Evolutionary conservation across 2,329 filamentous ascomycete genomes (phyloP).

Genomic region (Diplodia intermedia): DNA sequence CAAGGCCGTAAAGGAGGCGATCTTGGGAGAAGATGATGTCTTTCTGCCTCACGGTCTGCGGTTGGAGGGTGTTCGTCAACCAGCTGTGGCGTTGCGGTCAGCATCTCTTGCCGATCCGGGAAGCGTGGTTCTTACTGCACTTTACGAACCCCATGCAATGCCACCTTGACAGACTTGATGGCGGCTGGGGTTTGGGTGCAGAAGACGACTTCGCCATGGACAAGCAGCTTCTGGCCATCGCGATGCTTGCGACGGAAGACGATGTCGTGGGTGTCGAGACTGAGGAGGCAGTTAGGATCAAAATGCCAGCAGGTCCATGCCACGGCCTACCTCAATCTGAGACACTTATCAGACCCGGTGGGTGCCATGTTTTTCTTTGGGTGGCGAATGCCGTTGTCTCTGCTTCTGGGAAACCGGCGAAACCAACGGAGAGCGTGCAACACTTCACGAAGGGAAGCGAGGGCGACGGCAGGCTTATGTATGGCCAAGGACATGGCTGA

Average conservation of each 20-base stretch:
- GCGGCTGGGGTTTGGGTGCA: not conserved
- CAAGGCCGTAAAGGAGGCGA: not conserved
- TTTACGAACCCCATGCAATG: not conserved
- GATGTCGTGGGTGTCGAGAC: not conserved
- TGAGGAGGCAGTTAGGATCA: not conserved
- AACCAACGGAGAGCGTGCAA: not conserved
- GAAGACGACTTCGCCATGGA: not conserved
- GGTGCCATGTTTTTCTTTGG: not conserved
- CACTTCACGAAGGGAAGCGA: not conserved
- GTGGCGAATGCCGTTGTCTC: not conserved
- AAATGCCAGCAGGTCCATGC: not conserved
- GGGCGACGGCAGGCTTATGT: not conserved
- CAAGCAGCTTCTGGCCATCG: not conserved
- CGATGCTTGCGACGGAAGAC: conserved; percentile 4
- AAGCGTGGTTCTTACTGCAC: not conserved
- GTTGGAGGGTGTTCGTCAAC: not conserved
- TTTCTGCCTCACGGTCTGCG: not conserved
- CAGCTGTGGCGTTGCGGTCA: conserved; percentile 1
- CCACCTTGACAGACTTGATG: not conserved
- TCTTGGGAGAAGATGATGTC: not conserved
- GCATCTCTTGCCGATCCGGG: not conserved
- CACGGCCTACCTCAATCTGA: not conserved
- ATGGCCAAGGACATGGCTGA: not conserved
- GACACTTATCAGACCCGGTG: not conserved
- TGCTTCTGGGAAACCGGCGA: not conserved